Percentiles rank a stretch among this genome's conserved stretches.
phyloP scores from a whole-genome alignment of 2,329 filamentous ascomycete species.

The Stromatinia cepivora region DNA sequence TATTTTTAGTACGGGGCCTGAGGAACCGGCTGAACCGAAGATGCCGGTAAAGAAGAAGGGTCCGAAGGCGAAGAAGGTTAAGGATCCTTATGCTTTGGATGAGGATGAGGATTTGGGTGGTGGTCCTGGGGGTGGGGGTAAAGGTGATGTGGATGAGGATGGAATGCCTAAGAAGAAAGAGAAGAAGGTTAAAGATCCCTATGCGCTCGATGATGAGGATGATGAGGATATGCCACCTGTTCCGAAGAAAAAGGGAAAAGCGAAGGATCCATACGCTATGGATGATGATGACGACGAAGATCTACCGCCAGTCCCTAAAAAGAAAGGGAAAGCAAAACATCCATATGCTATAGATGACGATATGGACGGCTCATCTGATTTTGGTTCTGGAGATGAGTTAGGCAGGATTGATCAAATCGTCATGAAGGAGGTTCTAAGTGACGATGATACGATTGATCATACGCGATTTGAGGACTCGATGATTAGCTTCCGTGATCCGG shows the following conservation, averaged over 20 bases:
- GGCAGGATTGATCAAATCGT: conserved; percentile 10
- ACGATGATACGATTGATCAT: conserved; percentile 10
- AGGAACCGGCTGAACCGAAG: conserved; percentile 16
- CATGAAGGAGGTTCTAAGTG: conserved; percentile 20
- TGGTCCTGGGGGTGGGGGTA: neutral
- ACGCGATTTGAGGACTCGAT: conserved; percentile 17
- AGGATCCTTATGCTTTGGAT: conserved; percentile 19
- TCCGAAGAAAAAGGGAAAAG: conserved; percentile 7
- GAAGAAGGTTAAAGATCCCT: conserved; percentile 14
- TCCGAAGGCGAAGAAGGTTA: conserved; percentile 3
- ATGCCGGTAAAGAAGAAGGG: conserved; percentile 22
- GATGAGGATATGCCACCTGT: conserved; percentile 10
- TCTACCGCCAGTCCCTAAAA: neutral
- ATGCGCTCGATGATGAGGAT: conserved; percentile 15
- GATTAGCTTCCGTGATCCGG: conserved; percentile 34
- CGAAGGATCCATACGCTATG: neutral
- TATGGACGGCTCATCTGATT: conserved; percentile 18
- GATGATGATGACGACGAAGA: conserved; percentile 7
- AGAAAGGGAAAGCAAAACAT: neutral
- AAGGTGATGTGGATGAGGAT: neutral
- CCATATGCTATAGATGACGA: neutral
- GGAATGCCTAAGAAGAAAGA: conserved; percentile 1
- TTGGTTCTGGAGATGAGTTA: neutral
- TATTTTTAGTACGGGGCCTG: conserved; percentile 21
- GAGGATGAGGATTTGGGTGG: conserved; percentile 12